These are phyloP conservation scores for Colletotrichum sp. DNA, from an alignment of 2,329 filamentous ascomycete genomes.

Conservation along the genomic window DNA sequence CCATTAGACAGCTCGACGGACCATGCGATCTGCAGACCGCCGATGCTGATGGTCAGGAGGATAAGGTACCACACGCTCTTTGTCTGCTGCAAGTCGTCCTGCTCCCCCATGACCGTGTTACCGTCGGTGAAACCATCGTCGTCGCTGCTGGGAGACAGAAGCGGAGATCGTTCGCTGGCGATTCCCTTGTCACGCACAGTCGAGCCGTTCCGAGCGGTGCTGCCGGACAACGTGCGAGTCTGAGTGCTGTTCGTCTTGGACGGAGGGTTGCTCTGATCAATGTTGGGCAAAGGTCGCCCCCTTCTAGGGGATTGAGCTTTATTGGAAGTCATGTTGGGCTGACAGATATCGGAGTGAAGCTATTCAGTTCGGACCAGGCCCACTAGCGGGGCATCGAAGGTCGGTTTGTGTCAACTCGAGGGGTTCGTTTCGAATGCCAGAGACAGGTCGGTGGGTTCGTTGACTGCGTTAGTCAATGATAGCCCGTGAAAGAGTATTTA, in stretches of 20 bases:
- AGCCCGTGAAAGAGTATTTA: not conserved
- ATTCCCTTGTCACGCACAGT: not conserved
- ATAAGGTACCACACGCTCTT: slow-evolving; percentile 89
- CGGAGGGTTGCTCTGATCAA: slow-evolving; percentile 1
- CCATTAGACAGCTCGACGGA: slow-evolving; percentile 94
- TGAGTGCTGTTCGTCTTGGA: not conserved
- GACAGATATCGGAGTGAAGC: not conserved
- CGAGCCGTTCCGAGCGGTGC: not conserved
- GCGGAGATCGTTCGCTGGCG: slow-evolving; percentile 14
- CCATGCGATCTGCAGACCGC: slow-evolving; percentile 93
- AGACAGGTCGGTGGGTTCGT: not conserved
- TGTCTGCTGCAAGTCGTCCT: slow-evolving; percentile 55
- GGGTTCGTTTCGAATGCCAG: not conserved
- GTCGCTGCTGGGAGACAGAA: slow-evolving; percentile 12
- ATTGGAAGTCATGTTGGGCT: slow-evolving; percentile 7
- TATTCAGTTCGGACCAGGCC: slow-evolving; percentile 6
- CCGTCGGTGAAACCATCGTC: slow-evolving; percentile 10
- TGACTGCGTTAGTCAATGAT: not conserved
- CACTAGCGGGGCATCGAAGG: slow-evolving; percentile 9
- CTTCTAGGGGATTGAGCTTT: slow-evolving; percentile 9
- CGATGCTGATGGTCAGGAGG: slow-evolving; percentile 84
- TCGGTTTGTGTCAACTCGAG: not conserved
- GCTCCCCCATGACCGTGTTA: not conserved
- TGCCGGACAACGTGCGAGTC: not conserved
- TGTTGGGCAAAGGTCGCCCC: slow-evolving; percentile 15